A percentile compares a stretch with the other conserved stretches of the same genome.
phyloP scores from a whole-genome alignment of 2,329 filamentous ascomycete species.

The Talaromyces islandicus region DNA sequence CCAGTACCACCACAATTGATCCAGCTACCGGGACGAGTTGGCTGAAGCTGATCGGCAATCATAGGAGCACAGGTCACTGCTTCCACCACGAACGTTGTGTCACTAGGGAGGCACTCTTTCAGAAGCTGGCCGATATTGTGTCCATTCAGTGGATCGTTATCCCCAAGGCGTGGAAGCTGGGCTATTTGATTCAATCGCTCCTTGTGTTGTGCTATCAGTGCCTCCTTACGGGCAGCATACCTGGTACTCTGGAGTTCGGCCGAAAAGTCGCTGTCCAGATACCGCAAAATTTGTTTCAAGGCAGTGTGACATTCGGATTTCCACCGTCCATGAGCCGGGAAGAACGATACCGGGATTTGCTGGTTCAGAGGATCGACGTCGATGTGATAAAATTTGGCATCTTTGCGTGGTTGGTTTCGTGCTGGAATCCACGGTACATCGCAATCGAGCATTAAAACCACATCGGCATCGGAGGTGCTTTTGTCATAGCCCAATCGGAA shows the following conservation, averaged over 20 bases:
- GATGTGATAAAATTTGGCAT: conserved; percentile 54
- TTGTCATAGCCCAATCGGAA: conserved; percentile 65
- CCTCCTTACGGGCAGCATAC: background rate
- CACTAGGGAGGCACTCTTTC: conserved; percentile 1
- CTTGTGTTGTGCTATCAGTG: background rate
- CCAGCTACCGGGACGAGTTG: background rate
- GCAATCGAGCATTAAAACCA: conserved; percentile 73
- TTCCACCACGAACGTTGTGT: conserved; percentile 7
- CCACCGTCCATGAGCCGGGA: conserved; percentile 56
- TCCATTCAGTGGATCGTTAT: background rate
- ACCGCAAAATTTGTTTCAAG: conserved; percentile 58
- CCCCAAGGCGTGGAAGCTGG: background rate
- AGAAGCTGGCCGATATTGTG: conserved; percentile 1
- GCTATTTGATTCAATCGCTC: background rate
- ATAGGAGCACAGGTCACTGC: background rate
- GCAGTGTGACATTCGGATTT: conserved; percentile 56
- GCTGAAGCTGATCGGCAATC: conserved; percentile 5
- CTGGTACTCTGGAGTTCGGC: background rate
- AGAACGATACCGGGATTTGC: conserved; percentile 63
- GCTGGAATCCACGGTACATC: conserved; percentile 85
- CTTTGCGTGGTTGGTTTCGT: conserved; percentile 48
- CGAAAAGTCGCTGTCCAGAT: conserved; percentile 42
- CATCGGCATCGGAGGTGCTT: conserved; percentile 64
- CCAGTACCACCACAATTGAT: conserved; percentile 3
- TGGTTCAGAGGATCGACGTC: conserved; percentile 60